Evolutionary conservation across 164 flowering plant genomes (phyloP), one percentile per base, ranked within the genome.

Genomic region (Umbilicus rupestris): DNA sequence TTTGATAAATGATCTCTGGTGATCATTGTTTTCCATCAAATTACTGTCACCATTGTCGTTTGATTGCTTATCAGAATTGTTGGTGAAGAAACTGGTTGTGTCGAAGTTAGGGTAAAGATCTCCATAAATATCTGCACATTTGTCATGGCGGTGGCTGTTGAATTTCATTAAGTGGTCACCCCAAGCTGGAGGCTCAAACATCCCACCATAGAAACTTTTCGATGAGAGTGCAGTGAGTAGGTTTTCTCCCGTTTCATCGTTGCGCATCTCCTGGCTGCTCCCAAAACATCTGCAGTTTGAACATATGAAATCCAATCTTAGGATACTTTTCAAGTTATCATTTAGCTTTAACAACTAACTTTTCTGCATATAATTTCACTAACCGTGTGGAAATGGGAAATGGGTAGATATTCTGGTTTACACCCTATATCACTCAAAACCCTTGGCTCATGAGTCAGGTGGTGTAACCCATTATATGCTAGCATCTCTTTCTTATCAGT

Each of bases 121-220:
- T 11, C 33, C 60, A 55, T 28, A 28, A 19, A 0, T 55, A 0
- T 55, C 60, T 26, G 33, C 60, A 33, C 60, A 55, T 55, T 55
- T 55, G 2, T 55, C 60, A 55, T 55, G 60, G 16, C 28, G 60
- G 60, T 10, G 60, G 33, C 67, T 74, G 58, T 81, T 83, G 63
- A 78, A 41, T 69, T 82, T 82, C 73, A 81, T 82, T 74, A 80
- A 72, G 81, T 78, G 80, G 72, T 85, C 78, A 64, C 33, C 19
- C 19, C 75, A 75, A 28, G 81, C 75, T 35, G 44, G 24, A 0
- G 90, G 80, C 42, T 84, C 87, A 22, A 78, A 80, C 69, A 79
- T 72, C 39, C 70, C 77, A 5, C 64, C 59, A 4, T 85, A 66
- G 19, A 75, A 66, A 44, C 58, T 81, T 70, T 81, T 82, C 16